Conservation (phyloP, 2,329 filamentous ascomycete genomes). For the Alternaria consortialis region DNA sequence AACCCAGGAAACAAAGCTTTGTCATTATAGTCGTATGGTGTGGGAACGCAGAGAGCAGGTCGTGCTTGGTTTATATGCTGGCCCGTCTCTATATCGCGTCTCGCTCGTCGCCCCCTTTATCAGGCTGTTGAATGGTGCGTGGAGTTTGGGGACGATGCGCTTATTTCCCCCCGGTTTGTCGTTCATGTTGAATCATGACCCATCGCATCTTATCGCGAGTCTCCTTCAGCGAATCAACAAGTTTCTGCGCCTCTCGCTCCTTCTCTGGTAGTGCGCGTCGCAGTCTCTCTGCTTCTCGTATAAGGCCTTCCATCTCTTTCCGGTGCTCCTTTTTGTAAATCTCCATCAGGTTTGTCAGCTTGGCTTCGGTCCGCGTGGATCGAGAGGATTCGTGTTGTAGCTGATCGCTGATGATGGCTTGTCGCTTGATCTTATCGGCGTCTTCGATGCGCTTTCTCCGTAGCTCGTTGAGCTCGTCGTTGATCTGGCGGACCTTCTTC, state of each 20-base stretch:
- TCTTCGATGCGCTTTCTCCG: conserved; percentile 40
- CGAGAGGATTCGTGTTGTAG: conserved; percentile 73
- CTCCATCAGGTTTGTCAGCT: conserved; percentile 68
- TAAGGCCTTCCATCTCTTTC: conserved; percentile 67
- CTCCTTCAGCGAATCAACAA: conserved; percentile 67
- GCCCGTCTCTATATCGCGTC: neutral
- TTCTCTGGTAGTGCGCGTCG: conserved; percentile 64
- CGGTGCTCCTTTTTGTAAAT: conserved; percentile 72
- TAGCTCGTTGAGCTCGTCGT: conserved; percentile 53
- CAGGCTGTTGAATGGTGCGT: neutral
- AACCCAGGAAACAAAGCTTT: conserved; percentile 23
- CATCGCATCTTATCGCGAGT: conserved; percentile 75
- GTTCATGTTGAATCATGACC: conserved; percentile 63
- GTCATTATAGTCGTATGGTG: conserved; percentile 31
- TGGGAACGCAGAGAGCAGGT: neutral
- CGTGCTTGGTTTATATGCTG: neutral
- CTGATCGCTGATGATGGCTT: conserved; percentile 76
- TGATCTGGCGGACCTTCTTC: conserved; percentile 61
- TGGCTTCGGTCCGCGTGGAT: conserved; percentile 68
- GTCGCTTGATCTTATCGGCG: conserved; percentile 55
- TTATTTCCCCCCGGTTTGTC: conserved; percentile 23
- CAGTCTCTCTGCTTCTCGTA: conserved; percentile 64
- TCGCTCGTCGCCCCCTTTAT: conserved; percentile 5
- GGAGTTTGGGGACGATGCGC: neutral
- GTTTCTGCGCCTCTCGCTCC: conserved; percentile 68